Base-by-base conservation (phyloP, 2,329 filamentous ascomycete genomes). In the Alternaria consortialis region DNA sequence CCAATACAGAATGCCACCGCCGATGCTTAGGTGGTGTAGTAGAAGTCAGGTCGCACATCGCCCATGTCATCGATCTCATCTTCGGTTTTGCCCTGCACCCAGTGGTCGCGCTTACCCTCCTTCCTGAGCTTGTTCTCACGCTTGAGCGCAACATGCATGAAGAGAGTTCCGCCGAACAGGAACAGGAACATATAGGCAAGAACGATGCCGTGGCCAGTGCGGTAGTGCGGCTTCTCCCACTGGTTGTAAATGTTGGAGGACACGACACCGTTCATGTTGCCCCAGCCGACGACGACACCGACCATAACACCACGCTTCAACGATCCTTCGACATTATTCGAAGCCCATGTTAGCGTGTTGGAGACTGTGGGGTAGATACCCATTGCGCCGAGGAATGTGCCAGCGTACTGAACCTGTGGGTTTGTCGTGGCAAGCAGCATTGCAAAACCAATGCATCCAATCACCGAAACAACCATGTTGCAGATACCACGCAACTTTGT, bases 271-370 rank as follows among this genome's bases (percentile, higher is more conserved):
- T 96, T 97, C 61, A 97, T 83, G 76, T 97, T 97, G 50, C 94
- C 94, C 91, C 92, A 97, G 37, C 80, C 93, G 62, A 97, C 95
- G 58, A 97, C 91, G 59, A 97, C 88, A 2, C 94, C 94, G 2
- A 97, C 81, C 1, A 92, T 92, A 43, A 97, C 90, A 53, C 93
- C 94, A 40, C 94, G 88, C 83, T 97, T 97, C 80, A 97, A 96
- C 7, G 94, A 91, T n/a, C 94, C 91, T 79, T 97, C 94, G 50
- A 90, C 86, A 66, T 97, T 97, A 82, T 97, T 97, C 60, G 90
- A 89, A 25, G 90, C 84, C 94, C 94, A 97, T 3, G 90, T 88
- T 65, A 97, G 91, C 0, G 93, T 96, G 76, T 97, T 95, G 27
- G 92, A 82, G 54, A 97, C 92, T 69, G 88, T 90, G 0, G 94